These are phyloP conservation scores for Oryza rufipogon DNA, from an alignment of 176 grass and related monocot species.

Conservation along the genomic window DNA sequence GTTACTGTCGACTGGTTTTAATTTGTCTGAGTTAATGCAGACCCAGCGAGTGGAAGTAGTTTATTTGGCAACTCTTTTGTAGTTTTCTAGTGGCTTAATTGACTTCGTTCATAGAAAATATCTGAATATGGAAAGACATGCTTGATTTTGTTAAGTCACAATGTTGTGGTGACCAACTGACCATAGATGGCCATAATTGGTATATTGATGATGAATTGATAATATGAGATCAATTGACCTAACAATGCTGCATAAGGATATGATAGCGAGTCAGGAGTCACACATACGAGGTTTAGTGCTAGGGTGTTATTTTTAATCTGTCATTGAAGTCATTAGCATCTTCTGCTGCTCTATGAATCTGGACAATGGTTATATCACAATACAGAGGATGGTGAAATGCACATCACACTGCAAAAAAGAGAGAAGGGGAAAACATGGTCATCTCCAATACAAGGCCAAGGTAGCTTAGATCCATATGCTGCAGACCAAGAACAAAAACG, in stretches of 20 bases:
- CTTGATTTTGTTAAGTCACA: background rate
- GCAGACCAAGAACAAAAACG: conserved; percentile 93
- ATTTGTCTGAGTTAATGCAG: background rate
- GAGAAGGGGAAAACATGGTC: conserved; percentile 89
- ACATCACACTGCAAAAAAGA: conserved; percentile 96
- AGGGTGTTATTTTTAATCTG: background rate
- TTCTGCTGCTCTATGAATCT: background rate
- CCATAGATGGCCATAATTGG: background rate
- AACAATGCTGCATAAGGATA: background rate
- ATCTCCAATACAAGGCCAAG: conserved; percentile 93
- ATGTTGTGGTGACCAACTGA: background rate
- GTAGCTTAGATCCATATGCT: conserved; percentile 72
- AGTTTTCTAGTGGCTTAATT: background rate
- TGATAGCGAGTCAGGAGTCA: background rate
- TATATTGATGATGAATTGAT: background rate
- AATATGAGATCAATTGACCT: background rate
- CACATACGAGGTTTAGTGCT: background rate
- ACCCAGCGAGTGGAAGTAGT: background rate
- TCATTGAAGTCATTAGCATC: background rate
- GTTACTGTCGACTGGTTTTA: background rate
- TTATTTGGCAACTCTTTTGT: background rate
- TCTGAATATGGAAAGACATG: background rate
- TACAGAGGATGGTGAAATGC: conserved; percentile 86
- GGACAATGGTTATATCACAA: background rate
- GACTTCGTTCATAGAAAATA: background rate